Evolutionary conservation across 768 basidiomycete species (phyloP), one percentile per base, ranked within the genome.

Genomic region (Leccinum variicolor): DNA sequence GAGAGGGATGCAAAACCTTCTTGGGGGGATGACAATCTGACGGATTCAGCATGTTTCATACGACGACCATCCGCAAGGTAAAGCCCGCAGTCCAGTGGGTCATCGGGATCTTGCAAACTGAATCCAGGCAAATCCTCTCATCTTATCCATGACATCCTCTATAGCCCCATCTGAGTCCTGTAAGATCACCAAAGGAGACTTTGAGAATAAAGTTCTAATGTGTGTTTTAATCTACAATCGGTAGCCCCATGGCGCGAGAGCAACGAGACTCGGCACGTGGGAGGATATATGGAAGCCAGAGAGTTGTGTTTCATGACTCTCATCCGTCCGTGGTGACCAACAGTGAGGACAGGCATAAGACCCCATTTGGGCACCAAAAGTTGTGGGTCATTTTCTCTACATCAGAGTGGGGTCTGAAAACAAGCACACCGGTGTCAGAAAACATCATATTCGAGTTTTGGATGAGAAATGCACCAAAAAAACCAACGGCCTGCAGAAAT

Each of bases 1-100:
- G 36, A 56, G 17, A 53, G 36, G n/a, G 43, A 33, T 1, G 72
- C 76, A 41, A 80, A 66, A 31, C 69, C 51, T 34, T 39, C 66
- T 33, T 15, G 72, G 53, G 33, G 62, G 23, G 17, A n/a, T 36
- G 55, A 33, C 23, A 43, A 5, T 4, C 13, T 39, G 17, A 31
- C 2, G 29, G 46, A 33, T 15, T 34, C 48, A 3, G 39, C 15
- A 13, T 46, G 48, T 19, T 43, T 46, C n/a, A 48, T 36, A 17
- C 33, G 21, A 19, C 7, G 53, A 4, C 46, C 17, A 11, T 49
- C 17, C 8, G 9, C 53, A 7, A 69, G 62, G 3, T 41, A n/a
- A 45, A 73, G 60, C 4, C 36, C 54, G 29, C 63, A 65, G 14
- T 65, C 51, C 15, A 64, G 41, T 4, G 72, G 71, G n/a, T 62